Conservation (phyloP, 1,284 basidiomycete species). For the Apiotrichum gamsii region DNA sequence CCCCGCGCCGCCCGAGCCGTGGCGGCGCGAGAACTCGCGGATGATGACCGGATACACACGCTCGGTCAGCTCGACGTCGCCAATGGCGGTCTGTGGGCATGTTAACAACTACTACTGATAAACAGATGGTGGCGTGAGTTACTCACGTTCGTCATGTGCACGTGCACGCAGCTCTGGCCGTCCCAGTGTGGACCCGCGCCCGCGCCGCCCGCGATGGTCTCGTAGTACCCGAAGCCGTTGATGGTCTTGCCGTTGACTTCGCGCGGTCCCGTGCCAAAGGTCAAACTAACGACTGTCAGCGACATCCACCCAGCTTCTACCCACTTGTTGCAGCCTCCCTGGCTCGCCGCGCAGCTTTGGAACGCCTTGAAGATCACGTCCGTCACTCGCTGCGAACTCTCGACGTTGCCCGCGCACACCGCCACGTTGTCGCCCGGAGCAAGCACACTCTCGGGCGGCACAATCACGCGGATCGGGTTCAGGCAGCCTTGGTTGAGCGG, state of each 20-base stretch:
- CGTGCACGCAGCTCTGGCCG: slow-evolving; percentile 51
- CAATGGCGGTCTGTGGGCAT: slow-evolving; percentile 25
- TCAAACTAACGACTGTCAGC: slow-evolving; percentile 61
- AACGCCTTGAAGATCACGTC: slow-evolving; percentile 94
- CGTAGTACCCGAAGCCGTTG: slow-evolving; percentile 87
- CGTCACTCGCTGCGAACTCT: slow-evolving; percentile 87
- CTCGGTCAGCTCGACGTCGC: slow-evolving; percentile 41
- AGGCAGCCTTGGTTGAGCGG: slow-evolving; percentile 52
- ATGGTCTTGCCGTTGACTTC: slow-evolving; percentile 61
- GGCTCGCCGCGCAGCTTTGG: slow-evolving; percentile 83
- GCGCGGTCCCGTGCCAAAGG: slow-evolving; percentile 65
- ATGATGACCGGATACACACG: slow-evolving; percentile 71
- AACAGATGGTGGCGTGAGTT: not conserved
- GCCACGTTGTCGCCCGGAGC: slow-evolving; percentile 79
- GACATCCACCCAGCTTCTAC: slow-evolving; percentile 26
- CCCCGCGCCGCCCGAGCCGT: slow-evolving; percentile 69
- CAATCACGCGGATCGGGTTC: slow-evolving; percentile 33
- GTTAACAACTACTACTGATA: no score
- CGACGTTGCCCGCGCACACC: slow-evolving; percentile 87
- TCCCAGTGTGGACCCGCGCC: slow-evolving; percentile 88
- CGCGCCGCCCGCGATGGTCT: slow-evolving; percentile 92
- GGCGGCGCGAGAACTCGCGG: slow-evolving; percentile 71
- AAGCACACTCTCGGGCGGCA: slow-evolving; percentile 68
- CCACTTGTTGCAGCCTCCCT: slow-evolving; percentile 66
- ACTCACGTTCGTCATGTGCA: slow-evolving; percentile 35